Evolutionary conservation across 2,329 filamentous ascomycete genomes (phyloP), one percentile per base, ranked within the genome.

Genomic region (Aspergillus luchuensis): DNA sequence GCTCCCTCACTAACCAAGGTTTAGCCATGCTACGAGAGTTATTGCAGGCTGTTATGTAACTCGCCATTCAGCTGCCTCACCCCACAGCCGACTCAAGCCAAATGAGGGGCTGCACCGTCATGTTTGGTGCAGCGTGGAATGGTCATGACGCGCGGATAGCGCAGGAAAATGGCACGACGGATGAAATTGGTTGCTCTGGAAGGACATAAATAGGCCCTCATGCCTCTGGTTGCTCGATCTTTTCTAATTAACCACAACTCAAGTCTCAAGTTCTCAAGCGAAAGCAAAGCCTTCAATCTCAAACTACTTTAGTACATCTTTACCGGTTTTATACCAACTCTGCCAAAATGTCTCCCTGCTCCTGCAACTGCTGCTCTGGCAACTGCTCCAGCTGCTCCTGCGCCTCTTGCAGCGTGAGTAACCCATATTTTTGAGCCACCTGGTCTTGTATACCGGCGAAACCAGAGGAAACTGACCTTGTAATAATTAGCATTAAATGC

Each of bases 351-450:
- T 60, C 58, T 60, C 58, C 58, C 52, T 60, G 58, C 50, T 51
- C 58, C 30, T 60, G 58, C 58, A 60, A 56, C 58, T 60, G 58
- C 58, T 60, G 58, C 58, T 49, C 43, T 21, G 58, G 58, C 33
- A 56, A 60, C 58, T 60, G 58, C 58, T 36, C 58, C 30, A 60
- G 52, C 58, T 60, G 58, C 47, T 56, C 58, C 33, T 60, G 58
- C 58, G 25, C 52, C 36, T 56, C 58, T 23, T 60, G 58, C 53
- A 60, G 47, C 45, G 58, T 60, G 33, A 43, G 57, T 56, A n/a
- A 33, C 21, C 53, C 53, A 2, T 45, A 8, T 6, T 23, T n/a
- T 33, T 11, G 15, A 33, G 15, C 28, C 25, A 28, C 30, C 10
- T 21, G 5, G n/a, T n/a, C 11, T 15, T 21, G 8, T 15, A 15